A percentile compares a stretch with the other conserved stretches of the same genome.
Conservation (phyloP, 2,329 filamentous ascomycete genomes). For the Phoma sp. region DNA sequence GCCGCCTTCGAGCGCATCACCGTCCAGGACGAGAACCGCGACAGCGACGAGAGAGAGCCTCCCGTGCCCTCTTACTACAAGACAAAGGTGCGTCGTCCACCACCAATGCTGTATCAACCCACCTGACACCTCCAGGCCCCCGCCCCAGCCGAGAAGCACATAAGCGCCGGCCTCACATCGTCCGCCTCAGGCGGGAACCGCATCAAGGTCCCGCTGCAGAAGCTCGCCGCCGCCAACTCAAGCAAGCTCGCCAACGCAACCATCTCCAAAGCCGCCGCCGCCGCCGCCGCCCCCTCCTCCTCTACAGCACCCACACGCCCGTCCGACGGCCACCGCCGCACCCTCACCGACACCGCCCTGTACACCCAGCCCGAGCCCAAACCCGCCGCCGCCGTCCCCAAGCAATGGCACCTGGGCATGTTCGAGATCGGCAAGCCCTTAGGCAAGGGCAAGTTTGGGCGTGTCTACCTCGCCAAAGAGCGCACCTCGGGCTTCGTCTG, state of each 20-base stretch:
- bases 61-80: slow-evolving; percentile 70
- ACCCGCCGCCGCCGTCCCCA: slow-evolving; percentile 40
- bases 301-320: slow-evolving; percentile 52
- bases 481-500: slow-evolving; percentile 81
- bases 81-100: slow-evolving; percentile 68
- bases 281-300: slow-evolving; percentile 60
- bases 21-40: slow-evolving; percentile 90
- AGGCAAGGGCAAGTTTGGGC: slow-evolving; percentile 86
- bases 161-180: slow-evolving; percentile 57
- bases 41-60: slow-evolving; percentile 35
- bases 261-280: slow-evolving; percentile 69
- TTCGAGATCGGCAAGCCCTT: slow-evolving; percentile 89
- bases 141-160: slow-evolving; percentile 43
- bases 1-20: slow-evolving; percentile 87
- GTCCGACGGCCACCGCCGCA: slow-evolving; percentile 49
- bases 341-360: slow-evolving; percentile 57
- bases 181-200: slow-evolving; percentile 59
- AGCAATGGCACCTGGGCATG: slow-evolving; percentile 85
- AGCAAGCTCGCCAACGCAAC: slow-evolving; percentile 51
- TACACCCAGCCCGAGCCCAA: slow-evolving; percentile 20
- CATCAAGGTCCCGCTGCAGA: slow-evolving; percentile 76
- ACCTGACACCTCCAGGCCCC: slow-evolving; percentile 41
- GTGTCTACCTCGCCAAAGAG: slow-evolving; percentile 84
- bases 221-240: slow-evolving; percentile 79
- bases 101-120: neutral